Base-by-base conservation (phyloP, 768 basidiomycete species). In the Boletus fagicola region DNA sequence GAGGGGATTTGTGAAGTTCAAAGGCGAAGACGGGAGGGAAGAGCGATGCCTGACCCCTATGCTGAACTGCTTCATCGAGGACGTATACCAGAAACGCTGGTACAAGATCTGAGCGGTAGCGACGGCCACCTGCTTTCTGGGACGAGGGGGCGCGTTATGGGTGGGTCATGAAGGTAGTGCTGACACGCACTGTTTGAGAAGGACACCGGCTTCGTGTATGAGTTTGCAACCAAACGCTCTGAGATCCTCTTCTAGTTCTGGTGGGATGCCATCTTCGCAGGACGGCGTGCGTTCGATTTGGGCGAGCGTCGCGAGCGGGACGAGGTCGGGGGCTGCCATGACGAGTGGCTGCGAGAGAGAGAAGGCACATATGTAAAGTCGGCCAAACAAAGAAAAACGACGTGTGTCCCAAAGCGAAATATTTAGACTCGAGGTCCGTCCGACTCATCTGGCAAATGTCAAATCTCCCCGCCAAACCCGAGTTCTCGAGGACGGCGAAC, bases 71-170 rank as follows among this genome's bases (percentile, higher is more conserved):
- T 90, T 90, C 86, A 99, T 85, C 9, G 94, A 96, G 5, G 88
- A 87, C 18, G 96, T 91, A 74, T 84, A 98, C 90, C 90, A 98
- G 78, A 99, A 99, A 35, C 96, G 80, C 61, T 99, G 97, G 70
- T 95, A 96, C 2, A 99, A 76, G 33, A 98, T 92, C 70, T 98
- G 95, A 0, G 97, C 97, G 1, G 95, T 92, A 7, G 97, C 94
- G 52, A 98, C 90, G 15, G 95, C 95, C 30, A 97, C 95, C 70
- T 99, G 97, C 62, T 98, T 97, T 74, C 90, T 92, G 72, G 61
- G 11, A 30, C 26, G 49, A 20, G 44, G 38, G 28, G 31, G 36
- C 47, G 53, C 22, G 49, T 65, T 26, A 65, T 40, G 54, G 36
- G 45, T 30, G 44, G 6, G 24, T 50, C 47, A 48, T 60, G 16